Evolutionary conservation across 2,329 filamentous ascomycete genomes (phyloP), one percentile per base, ranked within the genome.

Genomic region (Ambrosiella xylebori): DNA sequence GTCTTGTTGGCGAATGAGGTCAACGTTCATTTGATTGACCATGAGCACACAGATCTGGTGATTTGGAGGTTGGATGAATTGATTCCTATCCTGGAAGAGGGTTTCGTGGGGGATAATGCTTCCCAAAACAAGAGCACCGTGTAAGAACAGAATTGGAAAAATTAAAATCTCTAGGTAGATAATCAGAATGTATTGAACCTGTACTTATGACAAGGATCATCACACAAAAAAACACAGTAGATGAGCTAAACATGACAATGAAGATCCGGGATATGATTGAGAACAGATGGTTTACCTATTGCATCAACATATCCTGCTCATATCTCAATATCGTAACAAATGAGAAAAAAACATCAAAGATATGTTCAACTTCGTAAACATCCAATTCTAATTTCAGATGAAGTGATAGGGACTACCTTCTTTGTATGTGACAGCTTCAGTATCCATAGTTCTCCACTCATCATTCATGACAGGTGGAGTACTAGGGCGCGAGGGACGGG

Each of bases 1-100:
- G 89, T 97, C n/a, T 67, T 97, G 66, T 11, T 98, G 50, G 77
- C 85, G 13, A 94, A 94, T 65, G 81, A 87, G n/a, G 82, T 78
- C n/a, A 95, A 95, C 66, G 69, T 69, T 58, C 76, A 84, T 63
- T 67, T 95, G 59, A 79, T 76, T 7, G 74, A 79, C 27, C 86
- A 94, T 66, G 77, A 82, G 62, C 80, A 88, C 68, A 94, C 88
- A 0, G 88, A 94, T 69, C 65, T 91, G 51, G 82, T 82, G 9
- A 84, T 95, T 56, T 68, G 71, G 61, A 75, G 78, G 41, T 68
- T 95, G 61, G 88, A 94, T 66, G 87, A 95, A 61, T 69, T 95
- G 63, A 79, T 93, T 57, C 75, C 73, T 8, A 75, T 95, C 7
- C 71, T 95, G 35, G 88, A 95, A 62, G 70, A 76, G 1, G 89